Conservation (phyloP, 2,329 filamentous ascomycete genomes). For the Trichothecium roseum region DNA sequence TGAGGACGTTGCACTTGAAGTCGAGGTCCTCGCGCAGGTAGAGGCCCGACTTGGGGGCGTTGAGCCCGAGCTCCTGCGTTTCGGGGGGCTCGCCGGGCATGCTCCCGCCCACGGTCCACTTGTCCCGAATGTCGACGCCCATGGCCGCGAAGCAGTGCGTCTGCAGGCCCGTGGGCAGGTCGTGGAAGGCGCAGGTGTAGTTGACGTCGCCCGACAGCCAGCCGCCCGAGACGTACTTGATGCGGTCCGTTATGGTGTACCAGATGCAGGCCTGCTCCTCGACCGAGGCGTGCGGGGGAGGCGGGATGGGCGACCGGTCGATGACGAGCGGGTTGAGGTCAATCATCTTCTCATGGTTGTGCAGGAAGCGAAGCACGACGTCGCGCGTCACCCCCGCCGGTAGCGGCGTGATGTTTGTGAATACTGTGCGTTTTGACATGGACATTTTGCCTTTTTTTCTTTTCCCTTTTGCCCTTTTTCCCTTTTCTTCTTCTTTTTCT, state of each 20-base stretch:
- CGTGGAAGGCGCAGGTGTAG: conserved; percentile 74
- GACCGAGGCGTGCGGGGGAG: conserved; percentile 53
- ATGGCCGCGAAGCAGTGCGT: conserved; percentile 79
- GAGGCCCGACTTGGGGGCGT: conserved; percentile 56
- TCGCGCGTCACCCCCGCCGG: conserved; percentile 57
- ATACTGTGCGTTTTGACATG: conserved; percentile 62
- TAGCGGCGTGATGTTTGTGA: conserved; percentile 72
- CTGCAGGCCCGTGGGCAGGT: conserved; percentile 61
- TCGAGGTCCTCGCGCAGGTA: conserved; percentile 82
- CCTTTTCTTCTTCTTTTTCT: neutral
- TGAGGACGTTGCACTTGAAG: conserved; percentile 66
- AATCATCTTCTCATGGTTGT: conserved; percentile 75
- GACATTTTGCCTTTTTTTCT: conserved; percentile 7
- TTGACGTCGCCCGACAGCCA: conserved; percentile 55
- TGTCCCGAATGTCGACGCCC: conserved; percentile 67
- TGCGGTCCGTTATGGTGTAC: conserved; percentile 71
- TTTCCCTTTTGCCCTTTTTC: neutral
- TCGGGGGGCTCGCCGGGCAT: conserved; percentile 59
- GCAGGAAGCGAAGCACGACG: conserved; percentile 64
- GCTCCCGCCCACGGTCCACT: conserved; percentile 67
- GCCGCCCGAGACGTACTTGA: conserved; percentile 61
- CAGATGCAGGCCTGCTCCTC: conserved; percentile 66
- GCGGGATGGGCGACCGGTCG: conserved; percentile 55
- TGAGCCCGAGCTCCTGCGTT: conserved; percentile 54
- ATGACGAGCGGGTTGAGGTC: conserved; percentile 77